Conservation (phyloP, 768 basidiomycete genomes). For the Phylloporus sp. region DNA sequence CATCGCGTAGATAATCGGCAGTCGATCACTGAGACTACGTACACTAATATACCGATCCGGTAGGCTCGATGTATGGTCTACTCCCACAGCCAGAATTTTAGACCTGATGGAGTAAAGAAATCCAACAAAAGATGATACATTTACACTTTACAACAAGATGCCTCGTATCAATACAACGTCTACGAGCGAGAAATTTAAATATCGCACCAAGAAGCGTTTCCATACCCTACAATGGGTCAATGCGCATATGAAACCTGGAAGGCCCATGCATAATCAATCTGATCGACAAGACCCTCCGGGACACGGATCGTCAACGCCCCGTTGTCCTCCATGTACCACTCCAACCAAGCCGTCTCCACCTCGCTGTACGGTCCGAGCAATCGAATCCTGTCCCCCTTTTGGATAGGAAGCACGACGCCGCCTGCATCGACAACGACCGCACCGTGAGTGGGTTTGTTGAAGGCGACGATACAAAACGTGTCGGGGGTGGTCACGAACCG, state of each 20-base stretch:
- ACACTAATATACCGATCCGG: too few species aligned
- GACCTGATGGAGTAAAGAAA: too few species aligned
- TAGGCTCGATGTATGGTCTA: too few species aligned
- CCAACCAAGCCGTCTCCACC: slow-evolving; percentile 4
- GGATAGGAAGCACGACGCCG: slow-evolving; percentile 40
- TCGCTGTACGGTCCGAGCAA: slow-evolving; percentile 34
- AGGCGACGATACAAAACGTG: slow-evolving; percentile 50
- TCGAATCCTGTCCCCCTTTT: slow-evolving; percentile 39
- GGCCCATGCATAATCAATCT: slow-evolving; percentile 38
- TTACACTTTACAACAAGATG: too few species aligned
- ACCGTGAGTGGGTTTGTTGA: slow-evolving; percentile 34
- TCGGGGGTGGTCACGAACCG: slow-evolving; percentile 49
- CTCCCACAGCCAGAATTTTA: too few species aligned
- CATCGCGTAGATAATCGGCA: too few species aligned
- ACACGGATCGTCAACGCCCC: not conserved
- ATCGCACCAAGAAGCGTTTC: too few species aligned
- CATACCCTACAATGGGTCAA: not conserved
- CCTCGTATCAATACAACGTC: too few species aligned
- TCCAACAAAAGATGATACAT: too few species aligned
- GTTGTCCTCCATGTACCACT: slow-evolving; percentile 25
- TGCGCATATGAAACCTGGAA: slow-evolving; percentile 35
- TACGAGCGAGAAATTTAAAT: too few species aligned
- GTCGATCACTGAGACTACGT: too few species aligned
- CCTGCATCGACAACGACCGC: slow-evolving; percentile 32
- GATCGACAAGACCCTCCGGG: slow-evolving; percentile 1